phyloP scores from a whole-genome alignment of 768 basidiomycete genomes.

The Saitozyma sp. region DNA sequence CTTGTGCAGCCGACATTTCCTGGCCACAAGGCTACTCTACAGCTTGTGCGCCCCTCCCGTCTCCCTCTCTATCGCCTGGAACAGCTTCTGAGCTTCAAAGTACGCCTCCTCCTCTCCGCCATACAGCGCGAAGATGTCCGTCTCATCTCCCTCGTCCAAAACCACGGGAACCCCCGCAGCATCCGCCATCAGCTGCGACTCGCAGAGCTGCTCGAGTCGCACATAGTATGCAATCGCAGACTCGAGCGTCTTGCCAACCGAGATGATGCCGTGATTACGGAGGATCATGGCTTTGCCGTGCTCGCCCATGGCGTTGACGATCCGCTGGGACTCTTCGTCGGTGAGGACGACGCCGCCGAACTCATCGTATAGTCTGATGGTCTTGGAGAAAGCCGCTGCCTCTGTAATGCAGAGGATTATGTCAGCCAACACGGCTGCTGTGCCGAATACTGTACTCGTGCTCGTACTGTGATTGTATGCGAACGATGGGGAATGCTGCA shows the following conservation, averaged over 20 bases:
- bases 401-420: background rate
- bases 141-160: too few relatives aligned
- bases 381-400: slow-evolving; percentile 27
- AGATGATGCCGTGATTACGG: slow-evolving; percentile 44
- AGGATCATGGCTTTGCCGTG: slow-evolving; percentile 38
- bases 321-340: slow-evolving; percentile 57
- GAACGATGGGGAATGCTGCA: too few relatives aligned
- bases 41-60: slow-evolving; percentile 2
- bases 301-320: slow-evolving; percentile 50
- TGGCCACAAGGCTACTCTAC: background rate
- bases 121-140: too few relatives aligned
- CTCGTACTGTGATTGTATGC: too few relatives aligned
- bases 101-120: background rate
- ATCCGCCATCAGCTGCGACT: too few relatives aligned
- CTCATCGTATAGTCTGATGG: slow-evolving; percentile 53
- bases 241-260: slow-evolving; percentile 35
- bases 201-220: too few relatives aligned
- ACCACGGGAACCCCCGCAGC: too few relatives aligned
- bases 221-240: slow-evolving; percentile 16
- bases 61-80: background rate
- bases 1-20: too few relatives aligned
- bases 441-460: too few relatives aligned
- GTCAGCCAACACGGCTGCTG: too few relatives aligned
- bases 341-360: slow-evolving; percentile 61
- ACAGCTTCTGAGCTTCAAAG: slow-evolving; percentile 2